These are phyloP conservation scores for Corymbia citriodora DNA, from an alignment of 441 rosid genomes.

Conservation along the genomic window DNA sequence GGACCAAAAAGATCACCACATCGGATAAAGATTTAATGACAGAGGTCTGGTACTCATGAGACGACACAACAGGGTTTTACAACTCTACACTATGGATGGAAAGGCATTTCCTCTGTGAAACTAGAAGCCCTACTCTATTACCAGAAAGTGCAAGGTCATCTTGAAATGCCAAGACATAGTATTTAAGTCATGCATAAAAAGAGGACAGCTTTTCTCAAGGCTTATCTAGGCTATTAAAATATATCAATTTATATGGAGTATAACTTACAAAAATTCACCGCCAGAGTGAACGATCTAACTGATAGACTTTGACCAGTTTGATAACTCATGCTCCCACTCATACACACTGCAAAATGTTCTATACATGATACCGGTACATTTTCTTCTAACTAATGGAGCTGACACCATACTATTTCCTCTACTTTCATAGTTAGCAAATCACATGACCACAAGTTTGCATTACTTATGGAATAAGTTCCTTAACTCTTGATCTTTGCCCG, in stretches of 20 bases:
- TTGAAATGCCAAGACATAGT: not conserved
- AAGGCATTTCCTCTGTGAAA: not conserved
- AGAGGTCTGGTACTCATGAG: not conserved
- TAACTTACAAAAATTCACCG: not conserved
- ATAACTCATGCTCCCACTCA: not conserved
- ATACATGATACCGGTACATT: not conserved
- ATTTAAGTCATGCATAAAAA: not conserved
- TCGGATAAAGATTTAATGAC: not conserved
- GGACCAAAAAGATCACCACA: not conserved
- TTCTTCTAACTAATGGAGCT: not conserved
- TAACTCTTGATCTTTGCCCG: not conserved
- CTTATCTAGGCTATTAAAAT: not conserved
- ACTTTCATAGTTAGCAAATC: not conserved
- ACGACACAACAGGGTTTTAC: not conserved
- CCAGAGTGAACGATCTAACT: not conserved
- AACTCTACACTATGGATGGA: not conserved
- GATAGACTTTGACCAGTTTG: not conserved
- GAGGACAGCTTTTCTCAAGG: not conserved
- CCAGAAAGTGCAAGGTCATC: not conserved
- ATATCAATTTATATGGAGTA: not conserved
- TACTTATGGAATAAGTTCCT: not conserved
- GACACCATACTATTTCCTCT: not conserved
- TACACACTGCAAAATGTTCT: not conserved
- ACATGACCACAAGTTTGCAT: not conserved
- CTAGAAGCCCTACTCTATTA: not conserved